Conservation (phyloP, 305 asterid genomes). For the Fraxinus albicans region DNA sequence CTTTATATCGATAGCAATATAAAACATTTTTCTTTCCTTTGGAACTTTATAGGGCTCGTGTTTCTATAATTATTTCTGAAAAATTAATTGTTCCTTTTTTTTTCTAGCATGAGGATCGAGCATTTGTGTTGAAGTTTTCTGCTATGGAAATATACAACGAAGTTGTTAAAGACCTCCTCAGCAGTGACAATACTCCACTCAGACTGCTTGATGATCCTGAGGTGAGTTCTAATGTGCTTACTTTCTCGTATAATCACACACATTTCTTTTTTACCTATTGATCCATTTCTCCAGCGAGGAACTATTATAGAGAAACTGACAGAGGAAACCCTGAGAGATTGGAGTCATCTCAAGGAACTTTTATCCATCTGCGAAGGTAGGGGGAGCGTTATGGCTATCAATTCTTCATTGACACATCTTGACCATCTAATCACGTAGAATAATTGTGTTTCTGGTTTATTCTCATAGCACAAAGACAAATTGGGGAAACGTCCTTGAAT, state of each 20-base stretch:
- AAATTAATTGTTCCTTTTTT: background rate
- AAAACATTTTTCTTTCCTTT: constrained; percentile 2
- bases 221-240: constrained; percentile 43
- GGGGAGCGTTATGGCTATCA: constrained; percentile 8
- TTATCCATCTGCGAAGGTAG: constrained; percentile 83
- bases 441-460: constrained; percentile 14
- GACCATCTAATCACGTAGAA: background rate
- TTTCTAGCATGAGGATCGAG: constrained; percentile 85
- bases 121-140: constrained; percentile 82
- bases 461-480: constrained; percentile 72
- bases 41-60: background rate
- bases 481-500: constrained; percentile 87
- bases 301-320: constrained; percentile 83
- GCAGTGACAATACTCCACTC: constrained; percentile 67
- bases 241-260: constrained; percentile 12
- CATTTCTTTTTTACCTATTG: constrained; percentile 2
- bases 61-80: constrained; percentile 16
- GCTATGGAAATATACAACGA: constrained; percentile 97
- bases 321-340: constrained; percentile 89
- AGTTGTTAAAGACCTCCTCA: constrained; percentile 92
- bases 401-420: background rate
- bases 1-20: constrained; percentile 16
- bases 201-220: constrained; percentile 96
- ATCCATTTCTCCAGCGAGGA: constrained; percentile 5
- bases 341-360: constrained; percentile 86